Percentiles rank a stretch among this genome's conserved stretches.
These are phyloP conservation scores for Lyophyllum decastes DNA, from an alignment of 768 basidiomycete species.

Conservation along the genomic window DNA sequence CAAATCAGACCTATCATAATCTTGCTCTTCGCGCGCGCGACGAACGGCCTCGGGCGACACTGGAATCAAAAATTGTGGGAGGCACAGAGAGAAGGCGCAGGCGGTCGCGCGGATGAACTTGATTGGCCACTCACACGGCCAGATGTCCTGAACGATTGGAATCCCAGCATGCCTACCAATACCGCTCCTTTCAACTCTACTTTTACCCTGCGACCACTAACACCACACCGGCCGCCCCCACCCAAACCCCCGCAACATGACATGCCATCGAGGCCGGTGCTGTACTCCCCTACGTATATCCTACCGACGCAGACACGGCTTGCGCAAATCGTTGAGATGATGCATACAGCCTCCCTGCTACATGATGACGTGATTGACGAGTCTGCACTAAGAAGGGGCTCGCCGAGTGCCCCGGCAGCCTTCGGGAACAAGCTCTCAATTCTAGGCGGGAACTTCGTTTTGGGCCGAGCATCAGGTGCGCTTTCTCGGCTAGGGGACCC, in stretches of 20 bases:
- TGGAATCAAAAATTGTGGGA: constrained; percentile 61
- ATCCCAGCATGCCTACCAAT: constrained; percentile 70
- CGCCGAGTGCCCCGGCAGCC: constrained; percentile 75
- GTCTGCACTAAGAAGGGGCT: constrained; percentile 75
- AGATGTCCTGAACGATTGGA: constrained; percentile 88
- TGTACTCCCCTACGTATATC: constrained; percentile 31
- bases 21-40: constrained; percentile 83
- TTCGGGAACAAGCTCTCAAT: constrained; percentile 90
- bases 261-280: constrained; percentile 18
- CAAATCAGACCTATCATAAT: constrained; percentile 88
- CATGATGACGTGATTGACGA: constrained; percentile 96
- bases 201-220: constrained; percentile 34
- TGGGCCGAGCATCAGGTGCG: constrained; percentile 83
- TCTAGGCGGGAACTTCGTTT: constrained; percentile 87
- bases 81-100: constrained; percentile 49
- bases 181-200: constrained; percentile 54
- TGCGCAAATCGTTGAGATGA: constrained; percentile 95
- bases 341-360: constrained; percentile 92
- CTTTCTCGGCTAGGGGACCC: constrained; percentile 75
- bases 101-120: constrained; percentile 56
- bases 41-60: constrained; percentile 78
- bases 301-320: constrained; percentile 89
- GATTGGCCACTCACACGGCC: constrained; percentile 70
- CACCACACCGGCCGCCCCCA: constrained; percentile 26
- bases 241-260: constrained; percentile 24